These are phyloP conservation scores for Euphrasia confusa DNA, from an alignment of 257 asterid species.

Conservation along the genomic window DNA sequence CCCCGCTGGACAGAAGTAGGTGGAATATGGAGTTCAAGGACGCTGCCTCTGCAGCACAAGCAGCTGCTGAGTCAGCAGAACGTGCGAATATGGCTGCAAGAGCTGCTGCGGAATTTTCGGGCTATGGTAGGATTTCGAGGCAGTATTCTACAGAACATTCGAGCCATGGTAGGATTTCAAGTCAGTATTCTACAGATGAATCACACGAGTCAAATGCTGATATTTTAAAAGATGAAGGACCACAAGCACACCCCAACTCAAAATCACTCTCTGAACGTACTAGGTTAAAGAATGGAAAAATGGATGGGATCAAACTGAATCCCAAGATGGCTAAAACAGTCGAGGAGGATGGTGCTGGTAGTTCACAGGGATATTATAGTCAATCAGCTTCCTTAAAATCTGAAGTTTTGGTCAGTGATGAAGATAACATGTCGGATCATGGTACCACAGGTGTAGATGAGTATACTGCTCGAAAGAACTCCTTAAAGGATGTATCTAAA, in stretches of 20 bases:
- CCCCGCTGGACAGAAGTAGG: slow-evolving; percentile 35
- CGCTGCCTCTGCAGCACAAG: slow-evolving; percentile 85
- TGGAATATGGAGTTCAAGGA: slow-evolving; percentile 86
- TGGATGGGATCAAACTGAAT: slow-evolving; percentile 25
- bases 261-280: slow-evolving; percentile 26
- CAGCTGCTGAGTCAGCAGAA: slow-evolving; percentile 93
- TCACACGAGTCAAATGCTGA: slow-evolving; percentile 31
- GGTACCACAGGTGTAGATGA: slow-evolving; percentile 32
- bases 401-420: slow-evolving; percentile 28
- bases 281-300: slow-evolving; percentile 30
- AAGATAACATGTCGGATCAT: slow-evolving; percentile 28
- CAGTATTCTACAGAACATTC: slow-evolving; percentile 32
- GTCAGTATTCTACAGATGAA: neutral
- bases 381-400: slow-evolving; percentile 33
- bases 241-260: slow-evolving; percentile 26
- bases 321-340: slow-evolving; percentile 19
- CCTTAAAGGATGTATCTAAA: slow-evolving; percentile 29
- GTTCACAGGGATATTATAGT: slow-evolving; percentile 28
- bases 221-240: slow-evolving; percentile 32
- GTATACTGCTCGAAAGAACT: slow-evolving; percentile 27
- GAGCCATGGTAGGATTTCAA: neutral
- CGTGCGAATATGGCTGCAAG: slow-evolving; percentile 82
- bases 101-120: slow-evolving; percentile 84
- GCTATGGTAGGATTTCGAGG: slow-evolving; percentile 34
- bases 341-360: too few species aligned